Evolutionary conservation across 352 stramenopile genomes (phyloP).

Genomic region (Phytopythium aichiense): DNA sequence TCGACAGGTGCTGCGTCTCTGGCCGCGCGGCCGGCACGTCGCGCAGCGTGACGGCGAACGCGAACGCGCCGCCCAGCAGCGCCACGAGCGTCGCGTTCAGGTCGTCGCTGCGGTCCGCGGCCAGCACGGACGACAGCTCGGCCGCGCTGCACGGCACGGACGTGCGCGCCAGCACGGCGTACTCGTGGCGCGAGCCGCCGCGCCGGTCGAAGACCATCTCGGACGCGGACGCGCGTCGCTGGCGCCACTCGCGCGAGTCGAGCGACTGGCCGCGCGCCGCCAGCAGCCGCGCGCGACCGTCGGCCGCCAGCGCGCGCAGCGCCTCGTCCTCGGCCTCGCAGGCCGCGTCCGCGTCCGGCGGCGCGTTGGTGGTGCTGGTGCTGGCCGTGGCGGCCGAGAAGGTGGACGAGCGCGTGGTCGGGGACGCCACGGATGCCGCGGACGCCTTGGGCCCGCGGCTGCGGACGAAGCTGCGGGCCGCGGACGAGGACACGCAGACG

Average conservation of each 20-base stretch:
- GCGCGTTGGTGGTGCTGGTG: background rate
- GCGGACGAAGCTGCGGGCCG: background rate
- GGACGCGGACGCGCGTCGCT: constrained; percentile 15
- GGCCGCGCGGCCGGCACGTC: constrained; percentile 15
- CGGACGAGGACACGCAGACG: constrained; percentile 8
- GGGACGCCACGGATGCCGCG: constrained; percentile 3
- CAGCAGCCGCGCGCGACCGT: constrained; percentile 16
- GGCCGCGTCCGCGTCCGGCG: background rate
- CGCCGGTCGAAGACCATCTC: constrained; percentile 27
- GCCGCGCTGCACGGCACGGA: constrained; percentile 22
- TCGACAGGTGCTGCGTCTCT: constrained; percentile 15
- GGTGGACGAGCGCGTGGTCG: constrained; percentile 16
- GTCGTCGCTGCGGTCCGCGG: constrained; percentile 27
- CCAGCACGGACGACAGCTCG: constrained; percentile 27
- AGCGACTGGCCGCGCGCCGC: constrained; percentile 7
- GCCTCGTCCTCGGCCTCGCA: constrained; percentile 20
- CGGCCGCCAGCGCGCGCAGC: constrained; percentile 16
- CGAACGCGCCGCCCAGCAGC: constrained; percentile 26
- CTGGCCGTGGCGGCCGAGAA: background rate
- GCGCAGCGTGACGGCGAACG: constrained; percentile 28
- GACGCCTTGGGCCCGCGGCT: background rate
- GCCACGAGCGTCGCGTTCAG: constrained; percentile 38
- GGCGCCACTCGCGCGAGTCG: constrained; percentile 17
- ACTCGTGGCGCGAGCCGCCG: constrained; percentile 10
- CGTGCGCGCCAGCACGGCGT: constrained; percentile 17